These are phyloP conservation scores for Eucalyptus dawsonii DNA, from an alignment of 345 rosid species.

Conservation along the genomic window DNA sequence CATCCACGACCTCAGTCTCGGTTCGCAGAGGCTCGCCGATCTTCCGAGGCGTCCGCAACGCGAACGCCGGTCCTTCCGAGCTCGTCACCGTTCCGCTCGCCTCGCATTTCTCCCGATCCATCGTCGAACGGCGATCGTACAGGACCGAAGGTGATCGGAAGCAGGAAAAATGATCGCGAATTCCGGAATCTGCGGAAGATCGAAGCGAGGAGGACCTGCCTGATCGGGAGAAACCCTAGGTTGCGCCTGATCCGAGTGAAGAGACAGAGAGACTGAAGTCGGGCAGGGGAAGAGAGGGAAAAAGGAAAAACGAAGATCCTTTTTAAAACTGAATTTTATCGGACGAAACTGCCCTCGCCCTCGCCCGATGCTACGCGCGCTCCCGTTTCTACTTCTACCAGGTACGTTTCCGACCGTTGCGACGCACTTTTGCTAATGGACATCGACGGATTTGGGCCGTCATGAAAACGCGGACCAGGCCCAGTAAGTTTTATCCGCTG, in stretches of 20 bases:
- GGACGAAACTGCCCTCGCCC: neutral
- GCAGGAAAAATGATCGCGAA: neutral
- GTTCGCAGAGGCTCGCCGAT: neutral
- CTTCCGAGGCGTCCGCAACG: conserved; percentile 1
- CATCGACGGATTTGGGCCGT: neutral
- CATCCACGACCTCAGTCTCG: neutral
- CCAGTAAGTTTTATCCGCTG: neutral
- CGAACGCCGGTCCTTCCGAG: neutral
- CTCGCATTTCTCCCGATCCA: neutral
- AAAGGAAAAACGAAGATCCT: neutral
- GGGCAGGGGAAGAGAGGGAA: neutral
- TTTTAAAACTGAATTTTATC: neutral
- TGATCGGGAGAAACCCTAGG: neutral
- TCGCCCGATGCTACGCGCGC: neutral
- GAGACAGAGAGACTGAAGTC: neutral
- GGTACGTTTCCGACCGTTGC: neutral
- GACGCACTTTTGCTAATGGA: neutral
- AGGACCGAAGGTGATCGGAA: neutral
- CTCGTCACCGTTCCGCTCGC: neutral
- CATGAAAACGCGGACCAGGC: neutral
- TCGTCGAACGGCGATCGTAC: neutral
- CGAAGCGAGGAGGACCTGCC: neutral
- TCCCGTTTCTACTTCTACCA: neutral
- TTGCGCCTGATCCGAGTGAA: neutral
- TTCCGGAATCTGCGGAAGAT: neutral